Percentiles rank a stretch among this genome's conserved stretches.
phyloP scores from a whole-genome alignment of 345 rosid species.

The Jatropha curcas region DNA sequence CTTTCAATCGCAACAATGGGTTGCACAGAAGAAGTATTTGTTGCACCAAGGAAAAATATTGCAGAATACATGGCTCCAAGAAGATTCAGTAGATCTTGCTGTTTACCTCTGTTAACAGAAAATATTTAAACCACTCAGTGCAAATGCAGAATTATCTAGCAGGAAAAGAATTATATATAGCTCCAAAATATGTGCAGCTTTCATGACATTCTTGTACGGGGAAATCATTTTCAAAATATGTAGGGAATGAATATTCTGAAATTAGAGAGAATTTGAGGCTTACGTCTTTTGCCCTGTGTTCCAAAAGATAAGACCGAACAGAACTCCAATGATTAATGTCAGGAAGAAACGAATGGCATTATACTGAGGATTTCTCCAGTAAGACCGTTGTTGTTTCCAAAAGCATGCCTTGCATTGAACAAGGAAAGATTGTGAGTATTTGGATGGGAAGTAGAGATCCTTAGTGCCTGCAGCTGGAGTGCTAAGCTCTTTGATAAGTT shows the following conservation, averaged over 20 bases:
- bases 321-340: slow-evolving; percentile 19
- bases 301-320: slow-evolving; percentile 36
- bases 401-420: slow-evolving; percentile 30
- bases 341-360: slow-evolving; percentile 29
- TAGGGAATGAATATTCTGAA: neutral
- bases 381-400: slow-evolving; percentile 34
- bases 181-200: too few relatives aligned
- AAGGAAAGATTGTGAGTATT: slow-evolving; percentile 22
- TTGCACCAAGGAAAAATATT: slow-evolving; percentile 33
- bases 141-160: neutral
- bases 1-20: slow-evolving; percentile 30
- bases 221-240: neutral
- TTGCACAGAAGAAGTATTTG: slow-evolving; percentile 24
- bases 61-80: slow-evolving; percentile 33
- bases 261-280: slow-evolving; percentile 1
- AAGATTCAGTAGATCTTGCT: slow-evolving; percentile 28
- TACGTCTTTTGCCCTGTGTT: slow-evolving; percentile 30
- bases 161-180: neutral
- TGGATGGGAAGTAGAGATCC: slow-evolving; percentile 31
- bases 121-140: neutral
- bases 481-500: slow-evolving; percentile 30
- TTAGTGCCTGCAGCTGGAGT: slow-evolving; percentile 23
- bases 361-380: slow-evolving; percentile 36
- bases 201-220: neutral
- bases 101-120: slow-evolving; percentile 15